A percentile compares a stretch with the other conserved stretches of the same genome.
Conservation (phyloP, 1,139 yeast genomes). For the Saccharomyces uvarum region DNA sequence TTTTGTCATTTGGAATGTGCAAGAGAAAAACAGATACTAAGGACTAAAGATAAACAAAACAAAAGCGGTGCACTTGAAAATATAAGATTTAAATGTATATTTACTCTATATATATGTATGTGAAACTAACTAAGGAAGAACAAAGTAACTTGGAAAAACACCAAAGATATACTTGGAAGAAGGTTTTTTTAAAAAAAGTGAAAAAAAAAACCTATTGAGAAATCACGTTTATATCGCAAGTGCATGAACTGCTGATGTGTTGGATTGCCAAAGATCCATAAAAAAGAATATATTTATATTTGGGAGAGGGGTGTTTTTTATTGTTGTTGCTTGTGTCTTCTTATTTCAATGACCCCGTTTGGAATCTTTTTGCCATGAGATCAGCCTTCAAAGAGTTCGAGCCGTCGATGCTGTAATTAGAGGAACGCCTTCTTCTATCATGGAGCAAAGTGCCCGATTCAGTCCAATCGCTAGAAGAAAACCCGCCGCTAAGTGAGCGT, state of each 20-base stretch:
- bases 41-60: not conserved
- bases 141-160: not conserved
- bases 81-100: not conserved
- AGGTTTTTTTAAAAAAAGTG: not conserved
- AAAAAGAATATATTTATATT: not conserved
- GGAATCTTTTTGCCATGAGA: not conserved
- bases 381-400: not conserved
- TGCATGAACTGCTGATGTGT: not conserved
- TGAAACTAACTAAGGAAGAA: not conserved
- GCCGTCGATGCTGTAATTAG: not conserved
- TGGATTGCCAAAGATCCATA: not conserved
- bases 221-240: not conserved
- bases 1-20: not conserved
- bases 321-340: not conserved
- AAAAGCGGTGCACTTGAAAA: not conserved
- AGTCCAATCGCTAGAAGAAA: not conserved
- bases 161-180: not conserved
- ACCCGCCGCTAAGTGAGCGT: not conserved
- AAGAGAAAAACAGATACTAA: not conserved
- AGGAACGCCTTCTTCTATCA: not conserved
- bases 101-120: not conserved
- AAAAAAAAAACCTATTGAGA: not conserved
- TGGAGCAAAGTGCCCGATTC: not conserved
- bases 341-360: not conserved
- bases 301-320: not conserved